Conservation (phyloP, 2,329 filamentous ascomycete genomes). For the Diaporthe amygdali region DNA sequence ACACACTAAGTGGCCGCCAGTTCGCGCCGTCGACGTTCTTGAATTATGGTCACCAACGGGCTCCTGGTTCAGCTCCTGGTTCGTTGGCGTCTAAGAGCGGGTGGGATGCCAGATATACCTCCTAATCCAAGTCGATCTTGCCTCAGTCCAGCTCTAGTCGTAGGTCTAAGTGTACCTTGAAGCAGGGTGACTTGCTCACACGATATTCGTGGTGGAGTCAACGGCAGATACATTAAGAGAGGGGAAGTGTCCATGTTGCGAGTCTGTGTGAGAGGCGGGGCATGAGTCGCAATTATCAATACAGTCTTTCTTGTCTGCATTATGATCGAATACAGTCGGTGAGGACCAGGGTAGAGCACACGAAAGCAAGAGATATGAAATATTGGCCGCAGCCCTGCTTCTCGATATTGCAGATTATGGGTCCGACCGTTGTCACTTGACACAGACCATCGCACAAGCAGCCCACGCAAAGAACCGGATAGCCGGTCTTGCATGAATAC, state of each 20-base stretch:
- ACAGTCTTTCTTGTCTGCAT: not conserved
- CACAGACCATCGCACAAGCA: not conserved
- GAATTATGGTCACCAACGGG: not conserved
- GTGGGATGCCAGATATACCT: not conserved
- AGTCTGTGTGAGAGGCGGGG: not conserved
- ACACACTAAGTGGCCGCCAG: constrained; percentile 14
- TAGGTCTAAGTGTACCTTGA: not conserved
- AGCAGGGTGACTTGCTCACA: not conserved
- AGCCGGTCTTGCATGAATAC: constrained; percentile 15
- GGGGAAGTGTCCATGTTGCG: constrained; percentile 14
- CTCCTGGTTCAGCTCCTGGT: not conserved
- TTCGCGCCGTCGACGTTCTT: constrained; percentile 10
- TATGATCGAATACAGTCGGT: constrained; percentile 15
- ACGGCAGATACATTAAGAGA: not conserved
- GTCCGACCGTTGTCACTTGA: constrained; percentile 17
- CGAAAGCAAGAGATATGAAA: constrained; percentile 18
- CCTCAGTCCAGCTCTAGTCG: not conserved
- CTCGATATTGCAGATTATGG: constrained; percentile 6
- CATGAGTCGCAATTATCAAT: constrained; percentile 13
- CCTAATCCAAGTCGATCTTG: not conserved
- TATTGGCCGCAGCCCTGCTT: constrained; percentile 11
- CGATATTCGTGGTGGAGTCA: not conserved
- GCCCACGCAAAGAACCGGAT: not conserved
- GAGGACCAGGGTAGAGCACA: constrained; percentile 11
- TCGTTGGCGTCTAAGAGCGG: not conserved